Conservation (phyloP, 352 stramenopile species). For the Phytophthora pisi region DNA sequence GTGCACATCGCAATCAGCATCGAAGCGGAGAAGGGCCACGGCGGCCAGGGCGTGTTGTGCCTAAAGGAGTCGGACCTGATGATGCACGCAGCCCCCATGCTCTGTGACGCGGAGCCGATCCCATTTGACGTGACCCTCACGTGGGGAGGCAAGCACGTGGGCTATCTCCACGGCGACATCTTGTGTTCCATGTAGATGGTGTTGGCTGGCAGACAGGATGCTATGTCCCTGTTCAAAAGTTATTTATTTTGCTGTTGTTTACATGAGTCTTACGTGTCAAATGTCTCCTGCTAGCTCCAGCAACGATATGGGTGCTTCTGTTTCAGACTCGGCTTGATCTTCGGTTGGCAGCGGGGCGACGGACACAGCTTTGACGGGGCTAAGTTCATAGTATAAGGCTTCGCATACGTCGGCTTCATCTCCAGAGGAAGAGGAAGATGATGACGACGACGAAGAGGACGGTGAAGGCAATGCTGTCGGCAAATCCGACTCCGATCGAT, state of each 20-base stretch:
- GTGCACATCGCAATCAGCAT: constrained; percentile 79
- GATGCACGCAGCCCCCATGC: constrained; percentile 43
- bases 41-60: constrained; percentile 69
- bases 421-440: constrained; percentile 39
- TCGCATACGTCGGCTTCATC: constrained; percentile 27
- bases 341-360: constrained; percentile 1
- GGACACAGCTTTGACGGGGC: constrained; percentile 9
- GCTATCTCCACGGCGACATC: constrained; percentile 54
- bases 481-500: constrained; percentile 21
- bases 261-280: constrained; percentile 5
- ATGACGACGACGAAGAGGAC: constrained; percentile 37
- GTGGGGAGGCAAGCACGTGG: constrained; percentile 74
- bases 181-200: constrained; percentile 48
- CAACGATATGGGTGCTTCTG: constrained; percentile 48
- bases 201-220: constrained; percentile 2
- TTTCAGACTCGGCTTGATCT: constrained; percentile 11
- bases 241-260: constrained; percentile 29
- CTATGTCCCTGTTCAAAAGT: constrained; percentile 11
- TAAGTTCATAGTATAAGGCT: constrained; percentile 25
- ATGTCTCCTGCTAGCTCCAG: constrained; percentile 49
- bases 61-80: constrained; percentile 68
- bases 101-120: constrained; percentile 51
- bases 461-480: constrained; percentile 24
- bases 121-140: constrained; percentile 76
- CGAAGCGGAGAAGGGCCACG: constrained; percentile 58